phyloP scores from a whole-genome alignment of 106 monocot genomes.

The Cymbidium sinense region DNA sequence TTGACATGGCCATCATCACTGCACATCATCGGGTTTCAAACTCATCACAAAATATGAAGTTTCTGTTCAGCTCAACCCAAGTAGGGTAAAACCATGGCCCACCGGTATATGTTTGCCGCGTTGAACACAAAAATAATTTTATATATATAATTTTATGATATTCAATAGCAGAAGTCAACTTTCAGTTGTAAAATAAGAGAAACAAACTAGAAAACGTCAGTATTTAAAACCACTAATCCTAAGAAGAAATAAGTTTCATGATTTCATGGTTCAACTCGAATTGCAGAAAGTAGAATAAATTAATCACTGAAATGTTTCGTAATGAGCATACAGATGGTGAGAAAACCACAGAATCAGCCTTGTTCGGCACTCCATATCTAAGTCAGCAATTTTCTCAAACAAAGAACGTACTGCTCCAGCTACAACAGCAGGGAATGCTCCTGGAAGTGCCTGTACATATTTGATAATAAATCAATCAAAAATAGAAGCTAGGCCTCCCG shows the following conservation, averaged over 20 bases:
- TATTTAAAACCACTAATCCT: background rate
- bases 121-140: no score
- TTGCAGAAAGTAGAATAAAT: background rate
- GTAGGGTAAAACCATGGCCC: no score
- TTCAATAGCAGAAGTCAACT: background rate
- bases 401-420: conserved; percentile 83
- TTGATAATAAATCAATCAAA: background rate
- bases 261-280: background rate
- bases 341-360: conserved; percentile 96
- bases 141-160: background rate
- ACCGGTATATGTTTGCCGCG: no score
- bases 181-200: background rate
- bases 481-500: background rate
- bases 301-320: background rate
- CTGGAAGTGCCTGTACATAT: conserved; percentile 69
- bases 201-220: background rate
- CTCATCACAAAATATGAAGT: no score
- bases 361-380: conserved; percentile 95
- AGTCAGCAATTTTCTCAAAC: conserved; percentile 72
- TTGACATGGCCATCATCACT: no score
- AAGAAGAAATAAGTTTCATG: background rate
- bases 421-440: conserved; percentile 86
- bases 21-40: no score
- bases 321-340: conserved; percentile 79
- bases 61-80: no score